These are phyloP conservation scores for Mycena maculata DNA, from an alignment of 768 basidiomycete genomes.

Conservation along the genomic window DNA sequence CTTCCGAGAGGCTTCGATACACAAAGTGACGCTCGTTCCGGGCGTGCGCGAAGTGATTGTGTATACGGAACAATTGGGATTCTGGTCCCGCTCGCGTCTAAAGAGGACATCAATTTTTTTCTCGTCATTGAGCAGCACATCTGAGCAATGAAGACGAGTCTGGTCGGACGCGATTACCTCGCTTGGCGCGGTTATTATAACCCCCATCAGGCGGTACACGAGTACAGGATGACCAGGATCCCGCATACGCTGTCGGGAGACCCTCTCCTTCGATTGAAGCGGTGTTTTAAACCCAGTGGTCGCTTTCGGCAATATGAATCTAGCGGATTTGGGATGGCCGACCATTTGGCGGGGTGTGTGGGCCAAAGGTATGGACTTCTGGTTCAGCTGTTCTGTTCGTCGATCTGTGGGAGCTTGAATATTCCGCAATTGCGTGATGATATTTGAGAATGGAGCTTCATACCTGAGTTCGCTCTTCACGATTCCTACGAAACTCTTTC, in stretches of 20 bases:
- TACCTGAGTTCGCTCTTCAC: slow-evolving; percentile 1
- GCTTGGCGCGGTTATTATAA: slow-evolving; percentile 95
- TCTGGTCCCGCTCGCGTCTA: slow-evolving; percentile 91
- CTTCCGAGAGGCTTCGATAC: slow-evolving; percentile 89
- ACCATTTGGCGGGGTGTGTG: slow-evolving; percentile 96
- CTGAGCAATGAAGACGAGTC: slow-evolving; percentile 84
- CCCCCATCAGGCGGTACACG: slow-evolving; percentile 98
- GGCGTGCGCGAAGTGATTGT: slow-evolving; percentile 93
- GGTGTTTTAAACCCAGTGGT: slow-evolving; percentile 85
- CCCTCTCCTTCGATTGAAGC: slow-evolving; percentile 72
- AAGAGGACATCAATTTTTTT: slow-evolving; percentile 98
- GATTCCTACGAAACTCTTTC: neutral
- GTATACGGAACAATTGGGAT: slow-evolving; percentile 97
- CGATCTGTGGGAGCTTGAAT: slow-evolving; percentile 93
- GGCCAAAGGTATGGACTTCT: slow-evolving; percentile 86
- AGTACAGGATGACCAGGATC: slow-evolving; percentile 96
- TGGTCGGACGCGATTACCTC: slow-evolving; percentile 94
- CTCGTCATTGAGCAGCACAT: slow-evolving; percentile 93
- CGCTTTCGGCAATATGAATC: slow-evolving; percentile 93
- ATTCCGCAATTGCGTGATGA: slow-evolving; percentile 65
- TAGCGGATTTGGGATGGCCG: slow-evolving; percentile 82
- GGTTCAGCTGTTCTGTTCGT: slow-evolving; percentile 93
- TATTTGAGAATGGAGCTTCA: neutral
- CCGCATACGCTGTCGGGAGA: slow-evolving; percentile 82
- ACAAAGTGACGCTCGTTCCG: slow-evolving; percentile 90